These are phyloP conservation scores for Cladophialophora yegresii DNA, from an alignment of 2,329 filamentous ascomycete genomes.

Conservation along the genomic window DNA sequence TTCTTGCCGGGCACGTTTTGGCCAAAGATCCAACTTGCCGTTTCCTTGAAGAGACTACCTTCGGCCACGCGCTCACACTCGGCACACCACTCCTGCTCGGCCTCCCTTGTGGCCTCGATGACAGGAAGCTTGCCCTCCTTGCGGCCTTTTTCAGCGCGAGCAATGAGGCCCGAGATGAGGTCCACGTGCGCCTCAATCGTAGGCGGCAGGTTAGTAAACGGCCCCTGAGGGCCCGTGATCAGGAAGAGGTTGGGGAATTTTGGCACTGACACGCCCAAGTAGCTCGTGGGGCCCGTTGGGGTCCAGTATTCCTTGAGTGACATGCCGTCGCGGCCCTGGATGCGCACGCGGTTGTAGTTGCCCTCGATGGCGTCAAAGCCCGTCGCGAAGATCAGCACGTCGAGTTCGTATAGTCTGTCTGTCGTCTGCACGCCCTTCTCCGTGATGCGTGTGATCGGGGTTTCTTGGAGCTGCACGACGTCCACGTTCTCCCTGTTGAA, in stretches of 20 bases:
- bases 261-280: slow-evolving; percentile 47
- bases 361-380: slow-evolving; percentile 44
- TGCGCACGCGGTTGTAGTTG: slow-evolving; percentile 38
- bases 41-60: slow-evolving; percentile 55
- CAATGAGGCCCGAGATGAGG: slow-evolving; percentile 50
- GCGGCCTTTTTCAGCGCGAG: slow-evolving; percentile 47
- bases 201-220: slow-evolving; percentile 59
- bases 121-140: slow-evolving; percentile 41
- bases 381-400: slow-evolving; percentile 44
- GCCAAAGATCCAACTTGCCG: slow-evolving; percentile 56
- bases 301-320: slow-evolving; percentile 42
- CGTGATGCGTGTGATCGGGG: slow-evolving; percentile 47
- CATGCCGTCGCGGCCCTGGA: slow-evolving; percentile 38
- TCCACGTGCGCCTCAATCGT: slow-evolving; percentile 58
- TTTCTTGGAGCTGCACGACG: slow-evolving; percentile 49
- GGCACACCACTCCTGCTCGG: slow-evolving; percentile 53
- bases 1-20: slow-evolving; percentile 57
- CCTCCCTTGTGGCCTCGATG: slow-evolving; percentile 54
- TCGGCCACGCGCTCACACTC: slow-evolving; percentile 42
- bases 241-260: slow-evolving; percentile 55
- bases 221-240: slow-evolving; percentile 58
- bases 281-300: slow-evolving; percentile 38
- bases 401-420: slow-evolving; percentile 44
- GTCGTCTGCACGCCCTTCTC: slow-evolving; percentile 45
- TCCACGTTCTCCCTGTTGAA: slow-evolving; percentile 52